A percentile compares a stretch with the other conserved stretches of the same genome.
Evolutionary conservation across 805 yeast species (phyloP).

Genomic region (Schwanniomyces sp.): DNA sequence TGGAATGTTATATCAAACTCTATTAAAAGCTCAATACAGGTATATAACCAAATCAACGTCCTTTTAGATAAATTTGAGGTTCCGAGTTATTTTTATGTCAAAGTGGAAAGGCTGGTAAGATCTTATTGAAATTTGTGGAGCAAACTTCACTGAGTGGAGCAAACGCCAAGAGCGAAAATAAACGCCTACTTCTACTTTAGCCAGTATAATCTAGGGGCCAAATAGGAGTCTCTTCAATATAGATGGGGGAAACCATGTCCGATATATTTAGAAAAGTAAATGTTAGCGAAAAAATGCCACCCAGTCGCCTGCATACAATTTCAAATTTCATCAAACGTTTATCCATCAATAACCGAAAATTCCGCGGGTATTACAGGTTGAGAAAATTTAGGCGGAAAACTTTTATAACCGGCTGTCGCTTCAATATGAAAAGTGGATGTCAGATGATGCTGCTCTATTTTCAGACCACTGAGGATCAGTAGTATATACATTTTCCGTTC

Average conservation of each 20-base stretch:
- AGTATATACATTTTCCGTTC: background rate
- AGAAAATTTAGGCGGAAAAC: background rate
- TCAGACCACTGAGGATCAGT: background rate
- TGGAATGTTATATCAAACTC: background rate
- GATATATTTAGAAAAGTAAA: background rate
- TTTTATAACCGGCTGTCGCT: background rate
- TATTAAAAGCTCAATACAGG: background rate
- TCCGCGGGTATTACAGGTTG: background rate
- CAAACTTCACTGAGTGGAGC: too few relatives aligned
- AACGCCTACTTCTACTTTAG: too few relatives aligned
- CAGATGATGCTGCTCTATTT: background rate
- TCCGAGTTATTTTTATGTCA: background rate
- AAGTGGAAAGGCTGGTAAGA: too few relatives aligned
- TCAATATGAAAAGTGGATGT: background rate
- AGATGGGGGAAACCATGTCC: too few relatives aligned
- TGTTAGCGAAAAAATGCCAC: background rate
- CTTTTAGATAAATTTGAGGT: background rate
- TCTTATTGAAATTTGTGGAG: too few relatives aligned
- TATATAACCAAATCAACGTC: background rate
- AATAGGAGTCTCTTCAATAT: too few relatives aligned
- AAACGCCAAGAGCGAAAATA: too few relatives aligned
- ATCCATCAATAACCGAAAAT: background rate
- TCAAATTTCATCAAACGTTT: background rate
- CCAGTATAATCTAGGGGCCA: too few relatives aligned
- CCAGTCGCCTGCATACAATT: background rate